Evolutionary conservation across 2,329 filamentous ascomycete species (phyloP).

Genomic region (Alternaria panax): DNA sequence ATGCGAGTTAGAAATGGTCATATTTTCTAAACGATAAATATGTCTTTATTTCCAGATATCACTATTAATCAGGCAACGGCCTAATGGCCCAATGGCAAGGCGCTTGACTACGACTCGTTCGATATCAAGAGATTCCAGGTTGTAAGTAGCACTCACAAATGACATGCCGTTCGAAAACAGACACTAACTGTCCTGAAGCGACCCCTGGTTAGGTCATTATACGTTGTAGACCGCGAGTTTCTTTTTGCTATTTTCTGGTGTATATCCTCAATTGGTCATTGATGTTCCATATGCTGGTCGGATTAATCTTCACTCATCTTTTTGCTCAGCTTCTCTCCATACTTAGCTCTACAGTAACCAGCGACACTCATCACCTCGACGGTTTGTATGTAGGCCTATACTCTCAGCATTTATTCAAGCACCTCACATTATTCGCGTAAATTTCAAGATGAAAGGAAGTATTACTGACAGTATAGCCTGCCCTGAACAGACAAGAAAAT

Average conservation of each 20-base stretch:
- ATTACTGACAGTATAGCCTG: neutral
- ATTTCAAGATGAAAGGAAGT: neutral
- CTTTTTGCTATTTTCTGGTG: conserved; percentile 10
- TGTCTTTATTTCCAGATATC: too few species aligned
- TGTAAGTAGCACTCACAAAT: conserved; percentile 1
- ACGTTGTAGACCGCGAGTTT: neutral
- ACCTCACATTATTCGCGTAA: neutral
- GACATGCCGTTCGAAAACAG: conserved; percentile 11
- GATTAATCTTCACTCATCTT: neutral
- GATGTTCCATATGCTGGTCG: neutral
- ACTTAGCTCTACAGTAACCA: neutral
- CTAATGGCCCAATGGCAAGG: conserved; percentile 63
- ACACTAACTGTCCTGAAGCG: conserved; percentile 15
- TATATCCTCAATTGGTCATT: neutral
- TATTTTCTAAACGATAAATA: too few species aligned
- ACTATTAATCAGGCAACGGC: conserved; percentile 16
- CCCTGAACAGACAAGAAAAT: neutral
- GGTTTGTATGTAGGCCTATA: neutral
- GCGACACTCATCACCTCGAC: accelerated
- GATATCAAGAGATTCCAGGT: conserved; percentile 45
- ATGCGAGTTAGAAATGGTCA: too few species aligned
- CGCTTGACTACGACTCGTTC: conserved; percentile 61
- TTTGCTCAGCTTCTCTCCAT: neutral
- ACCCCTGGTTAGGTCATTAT: conserved; percentile 35
- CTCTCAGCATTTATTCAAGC: neutral